Evolutionary conservation across 345 rosid genomes (phyloP).

Genomic region (Euphorbia lathyris): DNA sequence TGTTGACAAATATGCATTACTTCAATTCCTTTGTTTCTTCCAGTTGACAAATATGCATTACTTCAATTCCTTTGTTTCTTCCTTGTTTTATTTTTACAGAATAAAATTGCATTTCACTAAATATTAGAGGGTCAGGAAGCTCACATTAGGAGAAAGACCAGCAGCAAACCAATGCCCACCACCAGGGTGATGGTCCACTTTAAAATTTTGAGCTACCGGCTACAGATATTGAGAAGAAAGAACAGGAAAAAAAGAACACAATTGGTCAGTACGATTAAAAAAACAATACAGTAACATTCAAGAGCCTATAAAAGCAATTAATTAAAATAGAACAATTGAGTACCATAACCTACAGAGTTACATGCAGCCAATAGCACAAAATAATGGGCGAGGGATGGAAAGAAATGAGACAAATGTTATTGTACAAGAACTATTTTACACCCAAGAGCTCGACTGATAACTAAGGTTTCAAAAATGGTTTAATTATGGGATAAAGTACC

Average conservation of each 20-base stretch:
- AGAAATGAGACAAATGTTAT: not conserved
- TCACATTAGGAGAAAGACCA: constrained; percentile 97
- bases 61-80: not conserved
- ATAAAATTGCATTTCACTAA: not conserved
- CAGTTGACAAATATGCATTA: not conserved
- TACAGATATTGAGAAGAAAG: constrained; percentile 19
- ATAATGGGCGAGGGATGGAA: not conserved
- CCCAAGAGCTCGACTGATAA: too few relatives aligned
- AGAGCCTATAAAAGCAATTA: not conserved
- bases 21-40: not conserved
- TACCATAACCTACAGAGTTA: not conserved
- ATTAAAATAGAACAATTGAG: not conserved
- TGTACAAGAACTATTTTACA: not conserved
- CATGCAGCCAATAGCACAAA: not conserved
- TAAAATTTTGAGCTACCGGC: constrained; percentile 86
- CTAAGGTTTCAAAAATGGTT: too few relatives aligned
- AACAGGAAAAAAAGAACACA: not conserved
- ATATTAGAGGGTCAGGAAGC: constrained; percentile 24
- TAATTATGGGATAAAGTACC: too few relatives aligned
- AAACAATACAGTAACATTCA: not conserved
- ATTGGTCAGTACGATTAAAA: constrained; percentile 10
- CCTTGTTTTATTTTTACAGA: not conserved
- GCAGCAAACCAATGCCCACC: constrained; percentile 99
- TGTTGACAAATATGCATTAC: not conserved
- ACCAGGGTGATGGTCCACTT: constrained; percentile 97